Conservation (phyloP, 768 basidiomycete species). For the Vararia minispora region DNA sequence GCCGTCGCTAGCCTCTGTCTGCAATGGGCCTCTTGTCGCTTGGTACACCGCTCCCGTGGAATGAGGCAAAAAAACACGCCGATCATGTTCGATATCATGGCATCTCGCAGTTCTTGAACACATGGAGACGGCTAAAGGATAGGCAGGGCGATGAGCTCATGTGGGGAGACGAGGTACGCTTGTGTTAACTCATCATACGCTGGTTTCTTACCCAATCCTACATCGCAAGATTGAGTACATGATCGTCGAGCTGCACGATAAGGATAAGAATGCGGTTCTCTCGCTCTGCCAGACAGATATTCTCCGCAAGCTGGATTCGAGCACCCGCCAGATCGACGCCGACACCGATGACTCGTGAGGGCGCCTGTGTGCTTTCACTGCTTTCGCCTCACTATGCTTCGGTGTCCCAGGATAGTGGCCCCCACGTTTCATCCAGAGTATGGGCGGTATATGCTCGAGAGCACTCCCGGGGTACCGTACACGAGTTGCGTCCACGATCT, state of each 20-base stretch:
- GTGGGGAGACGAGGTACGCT: constrained; percentile 98
- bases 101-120: constrained; percentile 89
- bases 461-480: constrained; percentile 93
- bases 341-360: constrained; percentile 54
- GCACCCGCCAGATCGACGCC: constrained; percentile 54
- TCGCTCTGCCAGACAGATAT: constrained; percentile 96
- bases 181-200: background rate
- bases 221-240: constrained; percentile 82
- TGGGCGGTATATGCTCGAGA: constrained; percentile 97
- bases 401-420: constrained; percentile 2
- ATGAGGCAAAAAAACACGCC: constrained; percentile 76
- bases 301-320: constrained; percentile 60
- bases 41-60: constrained; percentile 89
- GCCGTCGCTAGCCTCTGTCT: constrained; percentile 5
- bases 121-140: constrained; percentile 88
- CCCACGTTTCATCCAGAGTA: constrained; percentile 98
- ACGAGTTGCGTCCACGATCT: constrained; percentile 80
- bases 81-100: constrained; percentile 89
- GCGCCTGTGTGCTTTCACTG: too few species aligned
- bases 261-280: constrained; percentile 69
- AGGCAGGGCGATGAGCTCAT: constrained; percentile 83
- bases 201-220: background rate
- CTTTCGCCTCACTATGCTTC: too few species aligned
- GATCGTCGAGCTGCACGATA: constrained; percentile 78
- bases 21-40: constrained; percentile 87